phyloP scores from a whole-genome alignment of 768 basidiomycete genomes.

The Naganishia randhawae region DNA sequence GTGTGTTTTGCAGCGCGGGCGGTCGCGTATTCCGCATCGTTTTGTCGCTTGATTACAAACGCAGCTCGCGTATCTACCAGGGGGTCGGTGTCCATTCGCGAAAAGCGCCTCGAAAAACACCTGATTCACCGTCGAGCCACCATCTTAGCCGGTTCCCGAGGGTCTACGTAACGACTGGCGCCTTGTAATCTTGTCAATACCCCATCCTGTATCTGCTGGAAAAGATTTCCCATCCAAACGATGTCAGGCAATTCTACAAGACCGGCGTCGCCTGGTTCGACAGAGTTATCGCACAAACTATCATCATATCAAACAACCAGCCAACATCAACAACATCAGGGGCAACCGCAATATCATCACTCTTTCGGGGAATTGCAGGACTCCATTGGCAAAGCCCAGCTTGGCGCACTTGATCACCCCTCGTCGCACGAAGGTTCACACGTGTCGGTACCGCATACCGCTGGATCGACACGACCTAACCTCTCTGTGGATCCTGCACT shows the following conservation, averaged over 20 bases:
- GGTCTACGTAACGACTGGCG: slow-evolving; percentile 19
- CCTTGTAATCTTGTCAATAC: slow-evolving; percentile 13
- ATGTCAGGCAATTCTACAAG: slow-evolving; percentile 16
- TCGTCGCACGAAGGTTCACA: background rate
- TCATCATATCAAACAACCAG: slow-evolving; percentile 2
- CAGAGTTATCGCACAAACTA: slow-evolving; percentile 1
- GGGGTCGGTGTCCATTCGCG: slow-evolving; percentile 7
- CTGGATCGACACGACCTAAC: slow-evolving; percentile 9
- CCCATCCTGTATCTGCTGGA: slow-evolving; percentile 12
- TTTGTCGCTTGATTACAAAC: background rate
- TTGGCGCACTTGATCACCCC: background rate
- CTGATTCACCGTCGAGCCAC: background rate
- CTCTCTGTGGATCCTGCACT: slow-evolving; percentile 2
- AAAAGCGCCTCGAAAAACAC: slow-evolving; percentile 7
- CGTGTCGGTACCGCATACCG: background rate
- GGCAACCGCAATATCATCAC: background rate
- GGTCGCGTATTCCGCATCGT: background rate
- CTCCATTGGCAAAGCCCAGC: background rate
- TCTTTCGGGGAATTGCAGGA: slow-evolving; percentile 12
- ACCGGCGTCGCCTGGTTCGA: slow-evolving; percentile 18
- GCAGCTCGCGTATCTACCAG: slow-evolving; percentile 16
- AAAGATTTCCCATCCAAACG: slow-evolving; percentile 23
- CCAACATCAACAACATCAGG: slow-evolving; percentile 8
- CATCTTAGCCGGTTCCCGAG: slow-evolving; percentile 18
- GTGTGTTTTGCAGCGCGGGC: background rate